These are phyloP conservation scores for Fusarium caatingaense DNA, from an alignment of 2,329 filamentous ascomycete species.

Conservation along the genomic window DNA sequence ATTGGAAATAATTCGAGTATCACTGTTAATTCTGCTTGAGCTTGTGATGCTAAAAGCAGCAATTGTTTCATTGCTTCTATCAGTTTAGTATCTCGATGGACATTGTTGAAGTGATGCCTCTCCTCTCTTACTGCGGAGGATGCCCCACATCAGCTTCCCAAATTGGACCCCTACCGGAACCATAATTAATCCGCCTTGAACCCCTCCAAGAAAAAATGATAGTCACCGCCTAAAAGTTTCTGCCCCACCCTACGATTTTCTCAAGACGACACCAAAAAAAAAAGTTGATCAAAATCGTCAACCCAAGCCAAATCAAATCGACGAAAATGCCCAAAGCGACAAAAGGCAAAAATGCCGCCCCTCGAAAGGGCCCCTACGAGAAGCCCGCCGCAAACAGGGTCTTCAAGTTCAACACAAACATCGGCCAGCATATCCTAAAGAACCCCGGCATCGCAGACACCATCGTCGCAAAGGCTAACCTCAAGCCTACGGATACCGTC, in stretches of 20 bases:
- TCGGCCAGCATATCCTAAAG: slow-evolving; percentile 91
- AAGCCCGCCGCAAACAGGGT: slow-evolving; percentile 72
- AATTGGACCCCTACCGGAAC: background rate
- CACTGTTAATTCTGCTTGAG: fast-evolving
- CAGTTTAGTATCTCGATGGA: background rate
- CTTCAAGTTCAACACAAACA: slow-evolving; percentile 96
- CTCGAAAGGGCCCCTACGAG: slow-evolving; percentile 3
- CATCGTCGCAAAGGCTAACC: slow-evolving; percentile 77
- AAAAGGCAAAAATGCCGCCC: background rate
- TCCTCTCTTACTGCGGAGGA: background rate
- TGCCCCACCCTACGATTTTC: slow-evolving; percentile 6
- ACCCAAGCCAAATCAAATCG: background rate
- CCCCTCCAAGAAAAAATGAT: slow-evolving; percentile 9
- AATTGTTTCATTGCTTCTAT: background rate
- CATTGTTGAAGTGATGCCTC: background rate
- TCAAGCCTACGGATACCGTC: slow-evolving; percentile 91
- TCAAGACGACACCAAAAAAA: slow-evolving; percentile 5
- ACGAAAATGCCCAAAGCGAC: slow-evolving; percentile 6
- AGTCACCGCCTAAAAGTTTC: slow-evolving; percentile 5
- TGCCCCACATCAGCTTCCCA: background rate
- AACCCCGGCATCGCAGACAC: slow-evolving; percentile 86
- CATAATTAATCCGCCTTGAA: background rate
- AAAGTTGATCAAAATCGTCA: slow-evolving; percentile 1
- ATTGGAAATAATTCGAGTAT: background rate
- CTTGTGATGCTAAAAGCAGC: background rate